Conservation (phyloP, 805 yeast species). For the Wickerhamomyces rabaulensis region DNA sequence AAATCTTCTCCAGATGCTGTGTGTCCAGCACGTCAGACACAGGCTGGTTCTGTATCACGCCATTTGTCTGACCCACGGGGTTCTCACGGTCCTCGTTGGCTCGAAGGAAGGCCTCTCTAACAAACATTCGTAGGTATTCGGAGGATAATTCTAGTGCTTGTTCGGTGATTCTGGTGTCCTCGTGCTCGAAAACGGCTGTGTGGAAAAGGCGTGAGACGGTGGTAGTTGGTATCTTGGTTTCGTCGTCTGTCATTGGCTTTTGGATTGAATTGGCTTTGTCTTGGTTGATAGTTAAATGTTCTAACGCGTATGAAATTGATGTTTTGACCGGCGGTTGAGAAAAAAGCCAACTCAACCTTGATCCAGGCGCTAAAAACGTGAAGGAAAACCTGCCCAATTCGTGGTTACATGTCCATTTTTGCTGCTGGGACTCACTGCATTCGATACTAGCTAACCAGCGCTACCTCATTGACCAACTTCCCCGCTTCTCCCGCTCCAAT, state of each 20-base stretch:
- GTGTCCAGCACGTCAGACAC: constrained; percentile 39
- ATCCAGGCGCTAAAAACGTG: no score
- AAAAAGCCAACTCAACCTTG: not conserved
- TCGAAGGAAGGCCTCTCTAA: constrained; percentile 53
- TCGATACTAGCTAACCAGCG: no score
- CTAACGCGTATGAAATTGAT: no score
- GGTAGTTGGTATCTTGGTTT: constrained; percentile 17
- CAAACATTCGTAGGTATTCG: constrained; percentile 51
- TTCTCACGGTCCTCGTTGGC: constrained; percentile 48
- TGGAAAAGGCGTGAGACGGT: constrained; percentile 50
- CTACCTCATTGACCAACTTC: no score
- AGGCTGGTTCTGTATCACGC: constrained; percentile 7
- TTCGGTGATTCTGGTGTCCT: constrained; percentile 41
- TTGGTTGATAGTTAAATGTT: not conserved
- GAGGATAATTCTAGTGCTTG: constrained; percentile 44
- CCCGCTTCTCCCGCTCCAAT: not conserved
- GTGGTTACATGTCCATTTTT: no score
- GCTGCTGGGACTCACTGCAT: not conserved
- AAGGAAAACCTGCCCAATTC: no score
- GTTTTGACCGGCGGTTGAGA: not conserved
- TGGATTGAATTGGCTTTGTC: not conserved
- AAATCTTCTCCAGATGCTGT: constrained; percentile 47
- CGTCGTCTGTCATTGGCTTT: not conserved
- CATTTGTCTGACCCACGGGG: constrained; percentile 14
- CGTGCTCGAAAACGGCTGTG: constrained; percentile 42